A percentile compares a stretch with the other conserved stretches of the same genome.
Evolutionary conservation across 2,329 filamentous ascomycete species (phyloP).

Genomic region (Colletotrichum simmondsii): DNA sequence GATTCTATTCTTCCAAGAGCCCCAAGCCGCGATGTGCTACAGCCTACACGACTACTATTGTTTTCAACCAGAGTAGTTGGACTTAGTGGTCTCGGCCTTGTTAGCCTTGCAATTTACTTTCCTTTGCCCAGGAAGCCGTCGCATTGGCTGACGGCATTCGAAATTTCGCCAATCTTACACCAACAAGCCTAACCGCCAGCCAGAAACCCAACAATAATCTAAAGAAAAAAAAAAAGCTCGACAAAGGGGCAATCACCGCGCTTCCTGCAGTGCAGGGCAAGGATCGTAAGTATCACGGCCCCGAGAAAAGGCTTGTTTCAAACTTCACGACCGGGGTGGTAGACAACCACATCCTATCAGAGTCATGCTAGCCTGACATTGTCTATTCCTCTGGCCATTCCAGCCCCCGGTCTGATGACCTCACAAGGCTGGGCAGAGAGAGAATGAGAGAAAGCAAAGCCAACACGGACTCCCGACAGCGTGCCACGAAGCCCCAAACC

Average conservation of each 20-base stretch:
- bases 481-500: conserved; percentile 24
- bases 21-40: neutral
- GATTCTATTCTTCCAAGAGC: neutral
- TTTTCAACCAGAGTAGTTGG: neutral
- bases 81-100: neutral
- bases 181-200: neutral
- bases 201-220: neutral
- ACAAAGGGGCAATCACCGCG: neutral
- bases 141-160: conserved; percentile 22
- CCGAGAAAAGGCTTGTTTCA: conserved; percentile 32
- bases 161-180: neutral
- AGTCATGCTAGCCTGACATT: neutral
- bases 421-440: conserved; percentile 17
- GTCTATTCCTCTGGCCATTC: conserved; percentile 1
- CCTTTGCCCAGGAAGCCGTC: conserved; percentile 1
- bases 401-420: conserved; percentile 20
- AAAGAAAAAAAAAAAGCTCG: neutral
- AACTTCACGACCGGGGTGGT: conserved; percentile 4
- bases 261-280: conserved; percentile 5
- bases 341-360: conserved; percentile 15
- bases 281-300: conserved; percentile 1
- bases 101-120: neutral
- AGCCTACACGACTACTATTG: too few relatives aligned
- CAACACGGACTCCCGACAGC: neutral
- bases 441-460: neutral